Evolutionary conservation across 345 rosid genomes (phyloP), one percentile per base, ranked within the genome.

Genomic region (Boechera stricta): DNA sequence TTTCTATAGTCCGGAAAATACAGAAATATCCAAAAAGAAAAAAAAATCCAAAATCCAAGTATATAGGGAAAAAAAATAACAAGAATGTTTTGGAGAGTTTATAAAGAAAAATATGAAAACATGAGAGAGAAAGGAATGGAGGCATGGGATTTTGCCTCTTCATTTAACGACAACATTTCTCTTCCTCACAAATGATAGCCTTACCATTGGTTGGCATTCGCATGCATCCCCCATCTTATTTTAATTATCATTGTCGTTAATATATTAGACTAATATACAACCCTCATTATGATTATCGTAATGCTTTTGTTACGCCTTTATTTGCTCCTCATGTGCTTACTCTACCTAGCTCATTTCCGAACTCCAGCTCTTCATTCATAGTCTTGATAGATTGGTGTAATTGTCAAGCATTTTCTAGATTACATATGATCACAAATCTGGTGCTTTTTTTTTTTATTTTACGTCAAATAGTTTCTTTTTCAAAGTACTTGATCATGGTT

Each of bases 121-220:
- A 52, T 38, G 45, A 49, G 49, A 73, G 69, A 73, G 65, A 32
- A 70, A 63, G 18, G 41, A 7, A 75, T 79, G 81, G 56, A 85
- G 71, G 76, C 72, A 72, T 79, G 80, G 78, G 70, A 54, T 36
- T 79, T 11, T 77, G 92, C 83, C 86, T 83, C 73, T 87, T 56
- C 61, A 82, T 82, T 57, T 33, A 67, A 87, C 90, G 96, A 90
- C 96, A 88, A 82, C 13, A 79, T 85, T 81, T 72, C 24, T 72
- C 62, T 52, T 45, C 74, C 76, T 71, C 75, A 66, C 78, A 82
- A 59, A 60, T 64, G 18, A 61, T 52, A 86, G 90, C 85, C 85
- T 77, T 84, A 77, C 82, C 54, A 86, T 83, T 72, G 81, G 72
- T 79, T 70, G 83, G 83, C 89, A 74, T 57, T 74, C 67, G 82